These are phyloP conservation scores for Cadophora malorum DNA, from an alignment of 2,329 filamentous ascomycete genomes.

Conservation along the genomic window DNA sequence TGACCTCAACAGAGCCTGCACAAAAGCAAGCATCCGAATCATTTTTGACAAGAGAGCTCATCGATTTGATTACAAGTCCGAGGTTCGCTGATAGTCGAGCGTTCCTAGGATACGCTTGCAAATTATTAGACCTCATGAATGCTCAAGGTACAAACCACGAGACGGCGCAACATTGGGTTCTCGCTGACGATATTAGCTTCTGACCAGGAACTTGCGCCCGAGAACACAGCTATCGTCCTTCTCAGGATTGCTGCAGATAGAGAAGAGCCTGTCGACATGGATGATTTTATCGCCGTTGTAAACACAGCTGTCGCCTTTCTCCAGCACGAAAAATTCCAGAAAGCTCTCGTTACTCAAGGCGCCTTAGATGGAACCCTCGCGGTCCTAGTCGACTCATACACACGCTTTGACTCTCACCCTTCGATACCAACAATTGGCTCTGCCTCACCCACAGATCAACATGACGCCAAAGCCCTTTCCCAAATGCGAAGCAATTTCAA, in stretches of 20 bases:
- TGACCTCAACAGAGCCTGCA: conserved; percentile 52
- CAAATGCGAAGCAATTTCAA: conserved; percentile 58
- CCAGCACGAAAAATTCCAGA: conserved; percentile 58
- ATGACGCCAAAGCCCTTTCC: conserved; percentile 57
- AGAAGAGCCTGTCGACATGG: conserved; percentile 53
- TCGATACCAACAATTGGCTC: conserved; percentile 30
- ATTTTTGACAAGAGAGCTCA: conserved; percentile 56
- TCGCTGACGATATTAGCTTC: conserved; percentile 35
- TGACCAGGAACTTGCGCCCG: conserved; percentile 39
- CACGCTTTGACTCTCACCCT: conserved; percentile 48
- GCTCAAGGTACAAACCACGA: conserved; percentile 51
- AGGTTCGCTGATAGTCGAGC: conserved; percentile 50
- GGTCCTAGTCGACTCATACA: conserved; percentile 56
- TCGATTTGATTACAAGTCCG: conserved; percentile 56
- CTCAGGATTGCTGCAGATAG: conserved; percentile 55
- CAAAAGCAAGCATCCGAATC: conserved; percentile 61
- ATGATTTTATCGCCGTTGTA: conserved; percentile 60
- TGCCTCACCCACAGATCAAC: conserved; percentile 39
- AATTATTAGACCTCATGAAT: conserved; percentile 60
- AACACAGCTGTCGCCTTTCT: conserved; percentile 63
- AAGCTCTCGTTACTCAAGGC: conserved; percentile 50
- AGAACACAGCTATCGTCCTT: conserved; percentile 58
- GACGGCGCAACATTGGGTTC: background rate
- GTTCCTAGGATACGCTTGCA: conserved; percentile 61
- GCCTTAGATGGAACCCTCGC: conserved; percentile 52